These are phyloP conservation scores for Rhizopogon salebrosus DNA, from an alignment of 768 basidiomycete genomes.

Conservation along the genomic window DNA sequence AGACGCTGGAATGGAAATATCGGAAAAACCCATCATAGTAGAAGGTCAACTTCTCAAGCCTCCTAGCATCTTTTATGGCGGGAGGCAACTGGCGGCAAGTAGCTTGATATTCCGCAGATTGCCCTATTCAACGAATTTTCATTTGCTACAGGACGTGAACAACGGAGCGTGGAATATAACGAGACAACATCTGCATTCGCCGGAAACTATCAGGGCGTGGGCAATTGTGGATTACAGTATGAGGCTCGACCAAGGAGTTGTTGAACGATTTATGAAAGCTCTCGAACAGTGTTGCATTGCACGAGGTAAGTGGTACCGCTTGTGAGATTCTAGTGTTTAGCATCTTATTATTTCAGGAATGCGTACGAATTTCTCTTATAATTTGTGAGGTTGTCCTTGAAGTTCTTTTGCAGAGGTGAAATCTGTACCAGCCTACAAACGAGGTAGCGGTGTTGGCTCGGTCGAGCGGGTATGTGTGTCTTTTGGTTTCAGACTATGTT, in stretches of 20 bases:
- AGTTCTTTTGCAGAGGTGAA: not conserved
- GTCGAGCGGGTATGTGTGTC: not conserved
- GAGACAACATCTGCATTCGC: constrained; percentile 20
- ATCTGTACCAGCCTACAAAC: constrained; percentile 1
- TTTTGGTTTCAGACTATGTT: not conserved
- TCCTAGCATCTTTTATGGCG: constrained; percentile 29
- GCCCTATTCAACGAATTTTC: not conserved
- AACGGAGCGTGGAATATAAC: constrained; percentile 36
- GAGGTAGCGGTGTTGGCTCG: constrained; percentile 1
- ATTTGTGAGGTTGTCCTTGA: not conserved
- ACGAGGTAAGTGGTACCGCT: constrained; percentile 17
- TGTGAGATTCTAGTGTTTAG: not conserved
- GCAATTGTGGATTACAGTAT: constrained; percentile 29
- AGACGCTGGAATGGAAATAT: constrained; percentile 37
- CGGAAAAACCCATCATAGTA: constrained; percentile 24
- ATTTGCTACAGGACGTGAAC: constrained; percentile 13
- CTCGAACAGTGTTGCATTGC: constrained; percentile 22
- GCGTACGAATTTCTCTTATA: constrained; percentile 12
- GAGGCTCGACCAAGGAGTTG: constrained; percentile 3
- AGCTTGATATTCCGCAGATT: not conserved
- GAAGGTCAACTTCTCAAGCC: constrained; percentile 32
- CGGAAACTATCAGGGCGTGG: constrained; percentile 29
- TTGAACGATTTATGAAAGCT: constrained; percentile 16
- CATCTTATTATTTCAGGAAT: constrained; percentile 13
- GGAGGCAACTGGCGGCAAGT: not conserved